Conservation (phyloP, 352 stramenopile genomes). For the Globisporangium canariense region DNA sequence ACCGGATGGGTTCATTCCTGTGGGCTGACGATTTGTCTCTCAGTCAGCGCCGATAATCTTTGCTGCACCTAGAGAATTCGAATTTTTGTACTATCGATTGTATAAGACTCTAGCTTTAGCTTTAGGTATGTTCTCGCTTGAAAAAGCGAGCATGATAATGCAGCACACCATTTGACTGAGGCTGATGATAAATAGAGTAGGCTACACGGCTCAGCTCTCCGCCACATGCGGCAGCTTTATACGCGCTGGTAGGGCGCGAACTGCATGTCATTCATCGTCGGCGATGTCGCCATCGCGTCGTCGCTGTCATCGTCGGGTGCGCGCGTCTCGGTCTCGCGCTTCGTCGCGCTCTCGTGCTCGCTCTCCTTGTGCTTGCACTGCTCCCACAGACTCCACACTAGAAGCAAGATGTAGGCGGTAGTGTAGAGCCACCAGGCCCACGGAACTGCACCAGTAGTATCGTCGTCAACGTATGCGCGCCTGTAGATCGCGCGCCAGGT, state of each 20-base stretch:
- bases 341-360: background rate
- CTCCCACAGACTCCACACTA: slow-evolving; percentile 20
- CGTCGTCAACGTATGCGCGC: background rate
- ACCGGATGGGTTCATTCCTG: slow-evolving; percentile 1
- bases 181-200: background rate
- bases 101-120: no score
- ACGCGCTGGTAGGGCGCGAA: slow-evolving; percentile 8
- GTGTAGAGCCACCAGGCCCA: slow-evolving; percentile 25
- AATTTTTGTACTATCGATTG: no score
- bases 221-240: background rate
- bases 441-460: slow-evolving; percentile 1
- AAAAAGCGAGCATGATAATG: no score
- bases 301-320: background rate
- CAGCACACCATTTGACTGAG: background rate
- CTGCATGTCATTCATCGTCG: background rate
- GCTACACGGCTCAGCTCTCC: background rate
- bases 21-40: background rate
- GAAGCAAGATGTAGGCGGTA: slow-evolving; percentile 15
- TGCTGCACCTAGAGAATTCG: no score
- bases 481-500: slow-evolving; percentile 5
- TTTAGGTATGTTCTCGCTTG: no score
- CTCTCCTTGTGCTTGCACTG: slow-evolving; percentile 14
- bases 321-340: background rate
- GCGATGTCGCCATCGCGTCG: background rate
- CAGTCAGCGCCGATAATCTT: background rate